A percentile compares a stretch with the other conserved stretches of the same genome.
phyloP scores from a whole-genome alignment of 176 grass and related monocot species.

The Hordeum vulgare region MorexV3_pseudomolecules_assembly NC_058521.1:26194568-26195067 shows the following conservation, averaged over 20 bases:
- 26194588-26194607: constrained; percentile 5
- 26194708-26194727: background rate
- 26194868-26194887: background rate
- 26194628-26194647: constrained; percentile 4
- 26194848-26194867: background rate
- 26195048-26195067: constrained; percentile 27
- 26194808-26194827: constrained; percentile 26
- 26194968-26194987: constrained; percentile 1
- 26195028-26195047: constrained; percentile 20
- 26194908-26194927: constrained; percentile 3
- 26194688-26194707: background rate
- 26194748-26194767: constrained; percentile 9
- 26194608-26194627: constrained; percentile 16
- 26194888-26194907: constrained; percentile 25
- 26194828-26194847: background rate
- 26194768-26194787: background rate
- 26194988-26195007: constrained; percentile 22
- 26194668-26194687: background rate
- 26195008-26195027: background rate
- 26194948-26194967: background rate
- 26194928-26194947: background rate
- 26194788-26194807: background rate
- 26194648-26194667: background rate
- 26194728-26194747: background rate
- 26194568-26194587: constrained; percentile 12